A percentile compares a stretch with the other conserved stretches of the same genome.
Evolutionary conservation across 148 eudicot genomes (phyloP).

Genomic region (Fallopia convolvulus): DNA sequence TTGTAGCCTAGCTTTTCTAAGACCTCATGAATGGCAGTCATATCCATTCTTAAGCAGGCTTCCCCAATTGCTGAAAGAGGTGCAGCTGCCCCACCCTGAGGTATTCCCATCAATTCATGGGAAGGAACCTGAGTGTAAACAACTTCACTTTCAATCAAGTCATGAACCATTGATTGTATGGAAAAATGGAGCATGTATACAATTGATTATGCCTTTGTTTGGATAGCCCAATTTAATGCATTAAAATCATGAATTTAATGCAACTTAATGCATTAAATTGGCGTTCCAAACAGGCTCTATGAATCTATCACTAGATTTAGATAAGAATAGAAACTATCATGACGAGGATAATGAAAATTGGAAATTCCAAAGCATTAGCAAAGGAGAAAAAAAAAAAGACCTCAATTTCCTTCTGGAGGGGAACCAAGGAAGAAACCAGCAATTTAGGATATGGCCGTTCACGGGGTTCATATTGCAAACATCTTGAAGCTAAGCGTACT

Average conservation of each 20-base stretch:
- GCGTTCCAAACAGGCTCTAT: neutral
- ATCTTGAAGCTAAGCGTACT: slow-evolving; percentile 78
- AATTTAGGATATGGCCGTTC: slow-evolving; percentile 85
- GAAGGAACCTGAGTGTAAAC: slow-evolving; percentile 56
- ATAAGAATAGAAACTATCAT: neutral
- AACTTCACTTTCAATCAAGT: slow-evolving; percentile 1
- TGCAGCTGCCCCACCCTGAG: slow-evolving; percentile 44
- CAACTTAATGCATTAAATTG: no score
- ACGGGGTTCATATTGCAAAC: slow-evolving; percentile 90
- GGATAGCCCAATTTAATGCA: no score
- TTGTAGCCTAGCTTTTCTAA: slow-evolving; percentile 69
- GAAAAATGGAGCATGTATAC: neutral
- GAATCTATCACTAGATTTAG: neutral
- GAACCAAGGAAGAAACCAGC: slow-evolving; percentile 67
- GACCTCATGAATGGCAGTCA: slow-evolving; percentile 83
- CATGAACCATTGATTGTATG: neutral
- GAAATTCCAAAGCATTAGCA: neutral
- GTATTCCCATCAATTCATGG: slow-evolving; percentile 68
- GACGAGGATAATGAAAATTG: neutral
- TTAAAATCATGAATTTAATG: no score
- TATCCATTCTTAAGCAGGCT: slow-evolving; percentile 79
- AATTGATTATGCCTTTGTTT: neutral
- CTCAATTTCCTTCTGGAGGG: slow-evolving; percentile 89
- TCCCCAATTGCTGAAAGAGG: slow-evolving; percentile 67
- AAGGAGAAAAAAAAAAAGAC: slow-evolving; percentile 25